Evolutionary conservation across 176 grass and related monocot genomes (phyloP).

Genomic region (Cenchrus purpureus): DNA sequence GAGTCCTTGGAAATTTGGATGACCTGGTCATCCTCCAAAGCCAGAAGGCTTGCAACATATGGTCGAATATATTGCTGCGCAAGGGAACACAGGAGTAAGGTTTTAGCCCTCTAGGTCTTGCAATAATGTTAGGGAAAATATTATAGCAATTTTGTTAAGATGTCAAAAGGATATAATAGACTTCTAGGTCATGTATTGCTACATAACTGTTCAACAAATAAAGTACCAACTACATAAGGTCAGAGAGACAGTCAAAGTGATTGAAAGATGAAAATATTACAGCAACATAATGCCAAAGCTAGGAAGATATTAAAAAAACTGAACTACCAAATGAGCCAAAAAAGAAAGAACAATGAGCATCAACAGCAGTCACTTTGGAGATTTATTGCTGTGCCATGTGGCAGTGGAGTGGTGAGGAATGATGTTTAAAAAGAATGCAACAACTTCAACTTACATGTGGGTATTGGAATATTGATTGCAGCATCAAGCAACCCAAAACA

Average conservation of each 20-base stretch:
- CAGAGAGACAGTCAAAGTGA: conserved; percentile 24
- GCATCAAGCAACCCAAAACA: conserved; percentile 90
- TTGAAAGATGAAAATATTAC: neutral
- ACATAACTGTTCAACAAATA: conserved; percentile 35
- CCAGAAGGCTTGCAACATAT: conserved; percentile 71
- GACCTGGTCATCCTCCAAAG: conserved; percentile 62
- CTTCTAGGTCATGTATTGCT: conserved; percentile 1
- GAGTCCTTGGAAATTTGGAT: conserved; percentile 82
- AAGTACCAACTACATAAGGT: neutral
- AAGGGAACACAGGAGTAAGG: conserved; percentile 19
- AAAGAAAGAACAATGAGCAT: neutral
- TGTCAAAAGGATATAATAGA: neutral
- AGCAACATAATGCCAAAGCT: neutral
- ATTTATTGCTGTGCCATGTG: conserved; percentile 21
- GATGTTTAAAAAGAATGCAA: conserved; percentile 3
- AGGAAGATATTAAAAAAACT: neutral
- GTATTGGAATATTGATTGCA: conserved; percentile 82
- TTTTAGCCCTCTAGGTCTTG: conserved; percentile 23
- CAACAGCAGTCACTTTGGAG: conserved; percentile 11
- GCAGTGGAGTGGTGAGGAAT: neutral
- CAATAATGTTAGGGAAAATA: conserved; percentile 10
- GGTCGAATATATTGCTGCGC: conserved; percentile 75
- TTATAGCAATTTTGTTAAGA: conserved; percentile 30
- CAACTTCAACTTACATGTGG: conserved; percentile 64
- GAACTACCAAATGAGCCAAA: neutral